Base-by-base conservation (phyloP, 805 yeast species). In the Saturnispora galanensis region DNA sequence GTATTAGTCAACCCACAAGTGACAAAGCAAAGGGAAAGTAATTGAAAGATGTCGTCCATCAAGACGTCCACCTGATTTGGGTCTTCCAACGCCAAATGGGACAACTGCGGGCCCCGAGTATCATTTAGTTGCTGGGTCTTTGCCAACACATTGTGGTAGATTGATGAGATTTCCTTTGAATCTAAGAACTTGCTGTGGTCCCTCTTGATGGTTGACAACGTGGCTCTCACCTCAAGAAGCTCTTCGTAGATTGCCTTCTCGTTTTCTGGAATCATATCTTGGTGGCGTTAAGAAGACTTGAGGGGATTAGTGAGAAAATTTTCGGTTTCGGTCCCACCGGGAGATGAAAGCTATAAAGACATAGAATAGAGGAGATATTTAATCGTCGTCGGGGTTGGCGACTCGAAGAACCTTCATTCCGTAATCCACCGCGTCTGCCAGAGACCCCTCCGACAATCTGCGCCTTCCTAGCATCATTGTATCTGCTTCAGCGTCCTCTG, bases 1-100 rank as follows among this genome's bases (percentile, higher is more conserved):
- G 87, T 75, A 53, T 87, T 81, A 39, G 84, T 83, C 54, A 87
- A 69, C 3, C 99, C 99, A 47, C 94, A 93, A 2, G 97, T 86
- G 56, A 90, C 76, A 62, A 89, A 86, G 52, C 93, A 83, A 42
- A 93, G 70, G 11, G 95, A 83, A 38, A 90, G 66, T 39, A 93
- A 66, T 62, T 90, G 96, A 71, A 90, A 87, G 17, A 84, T 85
- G 56, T 89, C 97, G 61, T 89, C 97, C 36, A 86, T 69, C 10
- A 84, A 71, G 9, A 77, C 68, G 56, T 89, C 96, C 12, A 84
- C 86, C 49, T 63, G 60, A 49, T 72, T 74, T 39, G 77, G 76
- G 18, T 35, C 41, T 10, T 37, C 41, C 21, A 49, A 32, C 31
- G 39, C 50, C 13, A 30, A 40, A 13, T 37, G 33, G 6, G 48